Base-by-base conservation (phyloP, 2,329 filamentous ascomycete species). In the Ophiostoma piceae region DNA sequence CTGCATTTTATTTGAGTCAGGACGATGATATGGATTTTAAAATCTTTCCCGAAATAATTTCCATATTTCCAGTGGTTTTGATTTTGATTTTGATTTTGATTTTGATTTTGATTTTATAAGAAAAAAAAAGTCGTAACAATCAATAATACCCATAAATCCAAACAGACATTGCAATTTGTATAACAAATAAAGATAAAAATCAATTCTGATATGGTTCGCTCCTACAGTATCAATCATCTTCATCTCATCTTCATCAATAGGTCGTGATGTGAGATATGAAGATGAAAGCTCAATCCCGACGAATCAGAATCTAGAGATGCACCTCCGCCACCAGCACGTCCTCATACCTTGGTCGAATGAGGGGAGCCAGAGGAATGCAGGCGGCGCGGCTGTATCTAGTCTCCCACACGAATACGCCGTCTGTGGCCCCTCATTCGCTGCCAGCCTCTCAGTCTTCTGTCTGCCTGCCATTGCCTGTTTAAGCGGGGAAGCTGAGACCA, bases 371-470 rank as follows among this genome's bases (percentile, higher is more conserved):
- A 57, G 51, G 22, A 14, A 57, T 54, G n/a, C 8, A 26, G 14
- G 60, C 29, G 29, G 7, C 60, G 32, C 60, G 29, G 60, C 60
- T 62, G 22, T 62, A 62, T 32, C 57, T 57, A 62, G 26, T 62
- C 43, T 47, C 16, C 16, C 43, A 47, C 43, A 47, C 43, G 57
- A 62, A 64, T 39, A 12, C 60, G 32, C 32, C 60, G 60, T 39
- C 32, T 12, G 37, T 22, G 60, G 60, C 60, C 60, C 60, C 60
- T 64, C 60, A 64, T 64, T 64, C 60, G 60, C 57, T 62, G 57
- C 14, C 57, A 16, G 57, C 57, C 26, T 62, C 26, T 60, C 22
- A 2, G n/a, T 11, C 39, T 66, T 66, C 3, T 16, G n/a, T n/a
- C 39, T 66, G 3, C 32, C 37, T 67, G 7, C 19, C 32, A 37